phyloP scores from a whole-genome alignment of 108 stramenopile genomes.

The Phaeodactylum tricornutum region DNA sequence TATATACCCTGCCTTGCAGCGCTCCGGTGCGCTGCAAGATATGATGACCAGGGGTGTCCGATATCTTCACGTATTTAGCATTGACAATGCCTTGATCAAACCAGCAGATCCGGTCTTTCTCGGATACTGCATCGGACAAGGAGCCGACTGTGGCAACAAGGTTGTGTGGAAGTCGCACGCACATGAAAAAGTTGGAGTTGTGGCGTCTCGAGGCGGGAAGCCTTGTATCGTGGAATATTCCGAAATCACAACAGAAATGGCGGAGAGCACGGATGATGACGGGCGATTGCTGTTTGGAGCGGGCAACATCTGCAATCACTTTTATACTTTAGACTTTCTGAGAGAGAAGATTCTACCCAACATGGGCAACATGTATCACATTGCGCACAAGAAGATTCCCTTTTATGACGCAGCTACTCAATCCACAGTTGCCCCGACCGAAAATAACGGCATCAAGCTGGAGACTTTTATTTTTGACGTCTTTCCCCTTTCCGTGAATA shows the following conservation, averaged over 20 bases:
- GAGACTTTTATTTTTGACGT: conserved; percentile 99
- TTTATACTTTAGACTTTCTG: conserved; percentile 88
- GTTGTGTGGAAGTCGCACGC: conserved; percentile 78
- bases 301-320: conserved; percentile 99
- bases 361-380: conserved; percentile 83
- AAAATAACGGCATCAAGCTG: conserved; percentile 94
- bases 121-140: conserved; percentile 75
- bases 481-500: conserved; percentile 74
- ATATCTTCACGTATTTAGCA: conserved; percentile 86
- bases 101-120: conserved; percentile 93
- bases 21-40: conserved; percentile 68
- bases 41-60: conserved; percentile 76
- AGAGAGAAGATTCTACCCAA: conserved; percentile 61
- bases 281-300: conserved; percentile 84
- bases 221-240: conserved; percentile 91
- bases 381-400: conserved; percentile 96
- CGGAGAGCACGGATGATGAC: conserved; percentile 35
- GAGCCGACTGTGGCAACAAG: conserved; percentile 94
- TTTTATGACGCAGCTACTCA: conserved; percentile 58
- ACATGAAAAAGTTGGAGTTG: conserved; percentile 91
- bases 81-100: conserved; percentile 91
- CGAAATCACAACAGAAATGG: conserved; percentile 73
- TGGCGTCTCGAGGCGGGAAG: conserved; percentile 62
- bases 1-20: conserved; percentile 87
- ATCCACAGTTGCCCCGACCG: conserved; percentile 41